Evolutionary conservation across 768 basidiomycete species (phyloP), one percentile per base, ranked within the genome.

Genomic region (Boletellus emodensis): DNA sequence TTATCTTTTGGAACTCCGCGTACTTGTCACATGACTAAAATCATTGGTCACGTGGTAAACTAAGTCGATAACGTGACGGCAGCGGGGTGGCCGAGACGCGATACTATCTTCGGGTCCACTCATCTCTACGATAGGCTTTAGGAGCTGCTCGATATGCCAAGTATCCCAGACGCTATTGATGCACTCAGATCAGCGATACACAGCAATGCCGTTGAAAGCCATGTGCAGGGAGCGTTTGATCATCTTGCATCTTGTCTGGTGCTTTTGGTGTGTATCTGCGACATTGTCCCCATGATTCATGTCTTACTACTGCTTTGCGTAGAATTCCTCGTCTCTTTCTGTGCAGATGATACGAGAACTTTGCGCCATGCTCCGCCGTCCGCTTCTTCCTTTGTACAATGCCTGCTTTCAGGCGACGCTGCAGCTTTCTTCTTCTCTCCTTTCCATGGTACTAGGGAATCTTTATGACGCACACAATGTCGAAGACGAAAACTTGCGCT

Each of bases 351-450:
- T 72, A n/a, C 61, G 58, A 22, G 74, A 70, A 48, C 62, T 83
- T 40, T 56, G 66, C 6, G 57, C 62, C 4, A 63, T 75, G 44
- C 68, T 83, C 39, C 73, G 79, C 46, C 59, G 66, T 36, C 69
- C 71, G 20, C 58, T 82, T 35, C 53, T 72, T 37, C 71, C 72
- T n/a, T 57, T 82, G 7, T 83, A 82, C 49, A 57, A 59, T 30
- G 55, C 60, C 9, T 71, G 73, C 52, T 67, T 72, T 0, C 57
- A 58, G 37, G 67, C 69, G 22, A 65, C 78, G 3, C 61, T 83
- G 42, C 66, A 69, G 10, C 71, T 76, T 55, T 68, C 73, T 10
- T 65, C 71, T 4, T 60, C 69, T 17, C 55, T 81, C n/a, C 70
- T 80, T 35, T 61, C 59, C 12, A 57, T 59, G 6, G 67, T 81